phyloP scores from a whole-genome alignment of 2,329 filamentous ascomycete genomes.

The Orbilia brochopaga region DNA sequence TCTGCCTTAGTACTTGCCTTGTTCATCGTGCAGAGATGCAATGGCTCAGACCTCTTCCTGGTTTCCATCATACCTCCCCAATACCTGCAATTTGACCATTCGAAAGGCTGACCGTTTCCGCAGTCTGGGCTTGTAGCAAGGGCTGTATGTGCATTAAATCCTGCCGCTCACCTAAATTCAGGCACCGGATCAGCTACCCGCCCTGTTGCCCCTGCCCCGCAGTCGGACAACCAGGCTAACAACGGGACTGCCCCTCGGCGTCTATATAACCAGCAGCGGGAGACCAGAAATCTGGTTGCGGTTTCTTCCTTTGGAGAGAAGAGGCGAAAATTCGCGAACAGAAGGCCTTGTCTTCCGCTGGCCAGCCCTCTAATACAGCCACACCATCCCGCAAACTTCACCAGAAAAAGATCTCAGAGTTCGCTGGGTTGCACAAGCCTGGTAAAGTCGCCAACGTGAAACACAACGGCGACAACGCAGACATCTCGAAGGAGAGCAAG shows the following conservation, averaged over 20 bases:
- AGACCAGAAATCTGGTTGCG: conserved; percentile 57
- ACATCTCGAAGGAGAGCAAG: conserved; percentile 12
- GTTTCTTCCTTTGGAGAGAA: conserved; percentile 67
- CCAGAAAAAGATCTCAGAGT: conserved; percentile 33
- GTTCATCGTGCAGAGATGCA: neutral
- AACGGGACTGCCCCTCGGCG: conserved; percentile 3
- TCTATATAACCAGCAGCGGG: conserved; percentile 31
- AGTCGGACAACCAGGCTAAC: conserved; percentile 17
- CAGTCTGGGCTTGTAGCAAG: conserved; percentile 40
- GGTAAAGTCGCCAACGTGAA: neutral
- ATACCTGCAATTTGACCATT: neutral
- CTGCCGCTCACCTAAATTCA: conserved; percentile 12
- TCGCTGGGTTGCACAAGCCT: conserved; percentile 7
- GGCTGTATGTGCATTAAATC: conserved; percentile 30
- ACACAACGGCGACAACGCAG: conserved; percentile 11
- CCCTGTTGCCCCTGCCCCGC: neutral
- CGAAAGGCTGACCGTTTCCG: neutral
- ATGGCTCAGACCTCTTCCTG: neutral
- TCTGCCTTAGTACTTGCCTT: neutral
- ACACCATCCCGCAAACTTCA: conserved; percentile 23
- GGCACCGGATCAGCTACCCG: conserved; percentile 7
- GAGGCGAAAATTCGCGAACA: conserved; percentile 63
- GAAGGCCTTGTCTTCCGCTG: conserved; percentile 58
- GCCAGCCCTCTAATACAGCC: conserved; percentile 8
- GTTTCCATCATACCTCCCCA: conserved; percentile 11